phyloP scores from a whole-genome alignment of 164 flowering plant species.

The Macadamia tetraphylla region DNA sequence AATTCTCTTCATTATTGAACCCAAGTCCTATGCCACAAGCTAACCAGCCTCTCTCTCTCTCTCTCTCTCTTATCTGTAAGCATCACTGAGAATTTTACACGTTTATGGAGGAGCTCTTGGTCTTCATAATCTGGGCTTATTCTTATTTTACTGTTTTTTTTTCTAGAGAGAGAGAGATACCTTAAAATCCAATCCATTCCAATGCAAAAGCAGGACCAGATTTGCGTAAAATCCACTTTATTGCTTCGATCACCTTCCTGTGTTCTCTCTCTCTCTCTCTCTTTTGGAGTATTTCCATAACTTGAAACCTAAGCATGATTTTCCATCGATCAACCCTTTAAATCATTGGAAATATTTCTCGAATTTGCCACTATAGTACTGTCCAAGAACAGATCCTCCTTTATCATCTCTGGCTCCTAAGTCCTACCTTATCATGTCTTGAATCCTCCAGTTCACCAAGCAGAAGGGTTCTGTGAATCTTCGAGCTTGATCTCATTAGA shows the following conservation, averaged over 20 bases:
- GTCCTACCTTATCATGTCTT: neutral
- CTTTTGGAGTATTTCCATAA: conserved; percentile 5
- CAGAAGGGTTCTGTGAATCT: neutral
- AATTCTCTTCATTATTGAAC: too few species aligned
- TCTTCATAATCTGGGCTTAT: too few species aligned
- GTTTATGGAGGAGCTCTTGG: too few species aligned
- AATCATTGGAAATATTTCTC: conserved; percentile 16
- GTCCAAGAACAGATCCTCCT: conserved; percentile 1
- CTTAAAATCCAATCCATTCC: conserved; percentile 63
- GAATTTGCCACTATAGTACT: conserved; percentile 2
- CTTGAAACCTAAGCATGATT: conserved; percentile 69
- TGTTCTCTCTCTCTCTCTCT: conserved; percentile 21
- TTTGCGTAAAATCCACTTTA: conserved; percentile 85
- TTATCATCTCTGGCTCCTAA: neutral
- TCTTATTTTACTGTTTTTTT: neutral
- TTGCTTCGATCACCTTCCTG: conserved; percentile 38
- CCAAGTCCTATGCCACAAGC: too few species aligned
- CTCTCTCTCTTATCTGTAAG: too few species aligned
- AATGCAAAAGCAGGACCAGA: conserved; percentile 40
- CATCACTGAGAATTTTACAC: too few species aligned
- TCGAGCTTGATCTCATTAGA: neutral
- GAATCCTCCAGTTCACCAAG: neutral
- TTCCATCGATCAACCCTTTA: conserved; percentile 21
- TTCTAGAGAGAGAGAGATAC: conserved; percentile 23
- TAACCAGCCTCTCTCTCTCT: too few species aligned